These are phyloP conservation scores for Coriaria nepalensis DNA, from an alignment of 306 rosid species.

Conservation along the genomic window DNA sequence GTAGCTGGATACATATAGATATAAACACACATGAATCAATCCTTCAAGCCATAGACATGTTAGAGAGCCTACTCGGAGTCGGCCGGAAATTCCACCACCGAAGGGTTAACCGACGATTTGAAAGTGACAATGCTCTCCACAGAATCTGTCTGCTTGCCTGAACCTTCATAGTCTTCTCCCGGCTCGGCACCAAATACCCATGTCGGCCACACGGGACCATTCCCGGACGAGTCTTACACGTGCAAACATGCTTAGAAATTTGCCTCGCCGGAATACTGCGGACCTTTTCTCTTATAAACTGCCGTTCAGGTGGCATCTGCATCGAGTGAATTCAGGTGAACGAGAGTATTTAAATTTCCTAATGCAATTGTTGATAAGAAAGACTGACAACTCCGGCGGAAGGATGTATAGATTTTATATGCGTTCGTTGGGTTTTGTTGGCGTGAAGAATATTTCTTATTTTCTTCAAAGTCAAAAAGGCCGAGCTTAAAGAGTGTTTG, in stretches of 20 bases:
- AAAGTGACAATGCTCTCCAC: slow-evolving; percentile 65
- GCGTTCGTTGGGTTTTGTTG: no score
- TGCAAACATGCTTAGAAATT: slow-evolving; percentile 11
- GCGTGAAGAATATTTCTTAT: no score
- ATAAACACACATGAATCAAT: background rate
- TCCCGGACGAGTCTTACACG: slow-evolving; percentile 39
- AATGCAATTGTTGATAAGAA: no score
- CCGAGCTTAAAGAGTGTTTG: no score
- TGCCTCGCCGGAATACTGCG: no score
- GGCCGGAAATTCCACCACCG: slow-evolving; percentile 82
- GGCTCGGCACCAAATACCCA: slow-evolving; percentile 32
- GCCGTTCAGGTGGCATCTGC: no score
- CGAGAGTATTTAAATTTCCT: no score
- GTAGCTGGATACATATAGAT: background rate
- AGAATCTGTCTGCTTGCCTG: slow-evolving; percentile 47
- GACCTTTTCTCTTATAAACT: no score
- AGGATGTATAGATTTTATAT: no score
- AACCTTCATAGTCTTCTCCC: slow-evolving; percentile 31
- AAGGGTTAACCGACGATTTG: slow-evolving; percentile 36
- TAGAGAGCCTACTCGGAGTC: slow-evolving; percentile 77
- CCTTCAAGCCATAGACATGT: slow-evolving; percentile 57
- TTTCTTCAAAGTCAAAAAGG: no score
- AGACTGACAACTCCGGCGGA: no score
- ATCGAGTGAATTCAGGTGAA: no score
- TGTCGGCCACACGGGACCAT: slow-evolving; percentile 38